Base-by-base conservation (phyloP, 2,329 filamentous ascomycete species). In the Trichoderma sp. region DNA sequence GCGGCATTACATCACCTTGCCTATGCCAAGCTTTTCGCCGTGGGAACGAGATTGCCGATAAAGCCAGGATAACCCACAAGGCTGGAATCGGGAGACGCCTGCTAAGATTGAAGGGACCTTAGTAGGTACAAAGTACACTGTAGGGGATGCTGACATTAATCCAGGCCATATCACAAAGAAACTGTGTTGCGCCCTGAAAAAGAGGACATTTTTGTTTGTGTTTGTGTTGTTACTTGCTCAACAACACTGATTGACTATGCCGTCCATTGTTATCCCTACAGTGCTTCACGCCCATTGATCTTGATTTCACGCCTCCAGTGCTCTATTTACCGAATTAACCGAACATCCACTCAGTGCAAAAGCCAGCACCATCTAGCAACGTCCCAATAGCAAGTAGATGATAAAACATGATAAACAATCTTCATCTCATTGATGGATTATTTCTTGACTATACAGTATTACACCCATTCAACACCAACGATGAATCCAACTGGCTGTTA, bases 1-100 rank as follows among this genome's bases (percentile, higher is more conserved):
- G 57, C 64, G 43, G 57, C 61, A 72, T 72, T 72, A 72, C 70
- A 72, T 72, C 70, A 72, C 64, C 61, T 11, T 72, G 70, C 64
- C 58, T 63, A 62, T 69, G 70, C 70, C 70, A 69, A 72, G 70
- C 63, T 62, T 72, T 68, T 18, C 32, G 62, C 36, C 24, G 43
- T 26, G 9, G 18, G 53, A 70, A 53, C 30, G 43, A 71, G 62
- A 66, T 67, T 67, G 56, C 70, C 70, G 63, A 67, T 63, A 63
- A 66, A 58, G 64, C 32, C 64, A 51, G 62, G 62, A 71, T 58
- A 70, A 53, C 28, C 66, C 66, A 70, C 57, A 70, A 62, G 66
- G 66, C 66, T 70, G 36, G 66, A 68, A 60, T 24, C 28, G 65
- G 24, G n/a, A 34, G 28, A 64, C 36, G 15, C 8, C 43, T 47